Conservation (phyloP, 805 yeast species). For the Monosporozyma servazzii region DNA sequence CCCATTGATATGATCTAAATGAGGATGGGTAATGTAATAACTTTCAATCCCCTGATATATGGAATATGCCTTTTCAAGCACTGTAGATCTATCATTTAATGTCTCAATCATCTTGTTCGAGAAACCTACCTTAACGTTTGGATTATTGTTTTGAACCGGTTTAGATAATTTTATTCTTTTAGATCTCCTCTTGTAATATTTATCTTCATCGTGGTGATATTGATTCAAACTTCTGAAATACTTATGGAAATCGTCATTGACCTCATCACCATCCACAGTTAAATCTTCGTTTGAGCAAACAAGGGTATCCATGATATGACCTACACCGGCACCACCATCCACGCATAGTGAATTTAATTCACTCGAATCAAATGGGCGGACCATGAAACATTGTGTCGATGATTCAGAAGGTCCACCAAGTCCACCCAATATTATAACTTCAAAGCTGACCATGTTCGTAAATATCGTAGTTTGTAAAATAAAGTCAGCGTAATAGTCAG, state of each 20-base stretch:
- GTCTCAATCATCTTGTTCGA: constrained; percentile 7
- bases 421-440: constrained; percentile 61
- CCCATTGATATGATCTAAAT: constrained; percentile 70
- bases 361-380: constrained; percentile 42
- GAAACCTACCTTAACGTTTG: constrained; percentile 11
- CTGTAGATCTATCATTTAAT: constrained; percentile 11
- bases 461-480: not conserved
- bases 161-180: not conserved
- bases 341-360: constrained; percentile 41
- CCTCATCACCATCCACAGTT: not conserved
- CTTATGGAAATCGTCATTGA: not conserved
- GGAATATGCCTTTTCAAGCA: constrained; percentile 26
- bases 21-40: constrained; percentile 69
- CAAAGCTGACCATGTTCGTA: constrained; percentile 31
- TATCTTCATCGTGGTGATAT: not conserved
- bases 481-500: too few relatives aligned
- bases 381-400: constrained; percentile 54
- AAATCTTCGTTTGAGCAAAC: not conserved
- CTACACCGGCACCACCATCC: constrained; percentile 75
- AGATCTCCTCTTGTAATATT: not conserved
- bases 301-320: constrained; percentile 34
- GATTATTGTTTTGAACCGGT: not conserved
- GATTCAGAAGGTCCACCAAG: constrained; percentile 82
- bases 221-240: not conserved
- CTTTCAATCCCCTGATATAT: constrained; percentile 33